Evolutionary conservation across 352 stramenopile species (phyloP), one percentile per base, ranked within the genome.

Genomic region (Globisporangium yorkense): DNA sequence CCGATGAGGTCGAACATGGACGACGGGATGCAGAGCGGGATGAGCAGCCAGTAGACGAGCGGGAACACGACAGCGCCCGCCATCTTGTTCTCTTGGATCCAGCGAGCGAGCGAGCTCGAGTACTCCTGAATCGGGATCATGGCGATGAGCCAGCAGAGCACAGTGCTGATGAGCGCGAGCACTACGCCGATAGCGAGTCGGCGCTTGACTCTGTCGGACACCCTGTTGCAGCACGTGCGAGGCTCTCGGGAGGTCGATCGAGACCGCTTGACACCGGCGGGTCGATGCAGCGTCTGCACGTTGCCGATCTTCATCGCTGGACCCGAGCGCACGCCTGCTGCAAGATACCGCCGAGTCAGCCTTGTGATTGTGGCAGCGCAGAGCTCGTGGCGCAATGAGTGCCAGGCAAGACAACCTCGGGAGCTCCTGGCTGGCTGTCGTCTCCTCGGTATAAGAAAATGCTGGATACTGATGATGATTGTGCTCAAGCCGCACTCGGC

Each of bases 11-110:
- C 79, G 51, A 89, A 78, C 49, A 87, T 69, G 3, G 79, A 80
- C 37, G 77, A 80, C 24, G 79, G 79, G 54, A 91, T 77, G 52
- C 77, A 86, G 21, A 88, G 62, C 54, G 77, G 79, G 33, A 87
- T 84, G 33, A 74, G 65, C 10, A 87, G 40, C 27, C 66, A 73
- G 47, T 87, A 70, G 29, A 81, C 47, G n/a, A 91, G 55, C 21
- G 74, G 77, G 16, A 88, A 62, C n/a, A 88, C 57, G 29, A 86
- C 50, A n/a, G 68, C 67, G 0, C 77, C 77, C 13, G 66, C 69
- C 0, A 62, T 51, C 2, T 69, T 74, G 59, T 88, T 75, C 31
- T 39, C 44, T 40, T 87, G 56, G 51, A 88, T 82, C 77, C 74
- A 88, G 13, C 45, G 48, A 47, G 74, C 80, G 27, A 67, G 58